phyloP scores from a whole-genome alignment of 495 filamentous ascomycete species.

The Corynascus novoguineensis region DNA sequence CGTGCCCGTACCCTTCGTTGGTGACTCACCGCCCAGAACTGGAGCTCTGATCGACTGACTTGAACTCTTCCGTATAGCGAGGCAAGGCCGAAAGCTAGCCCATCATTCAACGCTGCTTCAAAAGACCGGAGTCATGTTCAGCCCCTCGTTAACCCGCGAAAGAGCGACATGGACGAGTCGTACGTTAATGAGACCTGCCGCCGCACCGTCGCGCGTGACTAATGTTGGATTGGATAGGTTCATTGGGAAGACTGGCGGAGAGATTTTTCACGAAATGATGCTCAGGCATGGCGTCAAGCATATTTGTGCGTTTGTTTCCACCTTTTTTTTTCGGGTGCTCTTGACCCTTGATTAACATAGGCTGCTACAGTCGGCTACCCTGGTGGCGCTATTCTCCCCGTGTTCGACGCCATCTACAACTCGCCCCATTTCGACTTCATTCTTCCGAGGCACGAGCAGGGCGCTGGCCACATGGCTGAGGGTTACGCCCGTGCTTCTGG shows the following conservation, averaged over 20 bases:
- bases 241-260: slow-evolving; percentile 89
- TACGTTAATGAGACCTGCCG: slow-evolving; percentile 34
- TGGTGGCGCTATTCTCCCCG: slow-evolving; percentile 75
- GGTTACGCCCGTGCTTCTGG: slow-evolving; percentile 72
- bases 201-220: slow-evolving; percentile 16
- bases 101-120: slow-evolving; percentile 59
- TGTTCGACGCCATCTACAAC: slow-evolving; percentile 79
- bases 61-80: slow-evolving; percentile 26
- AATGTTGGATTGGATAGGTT: slow-evolving; percentile 52
- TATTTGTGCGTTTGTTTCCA: slow-evolving; percentile 60
- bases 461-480: slow-evolving; percentile 76
- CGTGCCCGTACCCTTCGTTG: background rate
- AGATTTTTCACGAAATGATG: slow-evolving; percentile 99
- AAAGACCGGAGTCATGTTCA: slow-evolving; percentile 53
- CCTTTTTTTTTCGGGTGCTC: background rate
- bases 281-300: slow-evolving; percentile 84
- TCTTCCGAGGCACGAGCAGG: slow-evolving; percentile 73
- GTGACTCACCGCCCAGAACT: slow-evolving; percentile 30
- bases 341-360: slow-evolving; percentile 12
- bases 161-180: slow-evolving; percentile 71
- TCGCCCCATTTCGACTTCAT: slow-evolving; percentile 73
- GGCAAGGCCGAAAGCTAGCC: slow-evolving; percentile 53
- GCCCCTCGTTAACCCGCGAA: slow-evolving; percentile 56
- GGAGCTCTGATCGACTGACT: slow-evolving; percentile 20
- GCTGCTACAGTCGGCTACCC: slow-evolving; percentile 57